phyloP scores from a whole-genome alignment of 106 monocot genomes.

The Allium sativum region DNA sequence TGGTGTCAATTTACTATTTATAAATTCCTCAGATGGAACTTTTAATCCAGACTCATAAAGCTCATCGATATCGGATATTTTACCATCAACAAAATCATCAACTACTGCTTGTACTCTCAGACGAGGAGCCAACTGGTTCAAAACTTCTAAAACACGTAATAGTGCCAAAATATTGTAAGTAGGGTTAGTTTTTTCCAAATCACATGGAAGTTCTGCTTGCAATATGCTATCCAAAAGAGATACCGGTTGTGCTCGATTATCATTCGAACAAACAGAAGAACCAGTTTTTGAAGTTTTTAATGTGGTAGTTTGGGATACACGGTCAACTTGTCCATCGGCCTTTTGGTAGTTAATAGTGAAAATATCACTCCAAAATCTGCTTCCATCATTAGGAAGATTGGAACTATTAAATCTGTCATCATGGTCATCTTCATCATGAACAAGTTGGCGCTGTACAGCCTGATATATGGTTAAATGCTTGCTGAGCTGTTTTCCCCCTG shows the following conservation, averaged over 20 bases:
- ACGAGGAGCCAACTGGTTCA: constrained; percentile 91
- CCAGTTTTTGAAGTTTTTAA: constrained; percentile 34
- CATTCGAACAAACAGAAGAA: constrained; percentile 37
- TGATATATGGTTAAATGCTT: constrained; percentile 90
- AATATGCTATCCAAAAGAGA: constrained; percentile 94
- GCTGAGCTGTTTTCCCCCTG: constrained; percentile 74
- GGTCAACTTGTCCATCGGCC: constrained; percentile 53
- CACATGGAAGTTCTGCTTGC: constrained; percentile 89
- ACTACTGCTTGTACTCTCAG: constrained; percentile 55
- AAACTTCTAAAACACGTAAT: constrained; percentile 68
- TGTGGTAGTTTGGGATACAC: constrained; percentile 20
- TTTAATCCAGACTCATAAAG: constrained; percentile 38
- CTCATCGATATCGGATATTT: constrained; percentile 33
- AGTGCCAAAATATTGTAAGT: constrained; percentile 88
- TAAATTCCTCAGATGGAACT: constrained; percentile 65
- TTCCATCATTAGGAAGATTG: constrained; percentile 64
- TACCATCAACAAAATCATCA: constrained; percentile 85
- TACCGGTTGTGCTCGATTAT: constrained; percentile 32
- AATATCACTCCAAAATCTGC: constrained; percentile 75
- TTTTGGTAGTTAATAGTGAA: constrained; percentile 93
- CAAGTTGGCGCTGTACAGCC: constrained; percentile 83
- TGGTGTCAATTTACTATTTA: constrained; percentile 85
- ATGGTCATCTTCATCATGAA: constrained; percentile 57
- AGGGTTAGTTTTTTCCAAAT: constrained; percentile 75
- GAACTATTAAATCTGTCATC: constrained; percentile 54